These are phyloP conservation scores for Boletus subparvulus DNA, from an alignment of 768 basidiomycete species.

Conservation along the genomic window DNA sequence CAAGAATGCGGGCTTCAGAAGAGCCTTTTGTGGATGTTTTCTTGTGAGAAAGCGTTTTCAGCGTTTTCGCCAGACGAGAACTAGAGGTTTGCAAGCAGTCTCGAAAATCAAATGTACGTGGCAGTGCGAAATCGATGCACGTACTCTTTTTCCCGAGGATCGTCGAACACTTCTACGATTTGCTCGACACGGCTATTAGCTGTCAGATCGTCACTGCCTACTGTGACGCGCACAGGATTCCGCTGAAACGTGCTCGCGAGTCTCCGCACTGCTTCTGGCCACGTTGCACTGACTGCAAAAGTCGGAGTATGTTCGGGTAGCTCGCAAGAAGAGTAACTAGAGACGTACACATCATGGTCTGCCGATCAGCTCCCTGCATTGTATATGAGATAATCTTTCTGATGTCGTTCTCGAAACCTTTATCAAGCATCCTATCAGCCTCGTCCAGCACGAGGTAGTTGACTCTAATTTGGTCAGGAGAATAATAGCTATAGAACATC, in stretches of 20 bases:
- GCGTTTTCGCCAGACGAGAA: slow-evolving; percentile 55
- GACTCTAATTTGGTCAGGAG: slow-evolving; percentile 48
- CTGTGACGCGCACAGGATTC: slow-evolving; percentile 85
- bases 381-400: slow-evolving; percentile 80
- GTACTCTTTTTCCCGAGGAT: slow-evolving; percentile 83
- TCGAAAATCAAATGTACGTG: neutral
- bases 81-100: slow-evolving; percentile 34
- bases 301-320: neutral
- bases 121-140: slow-evolving; percentile 24
- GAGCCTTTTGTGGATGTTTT: slow-evolving; percentile 53
- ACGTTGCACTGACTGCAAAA: slow-evolving; percentile 87
- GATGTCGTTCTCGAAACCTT: slow-evolving; percentile 98
- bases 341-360: slow-evolving; percentile 91
- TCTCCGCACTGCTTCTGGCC: slow-evolving; percentile 92
- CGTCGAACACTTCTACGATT: slow-evolving; percentile 87
- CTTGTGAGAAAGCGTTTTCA: slow-evolving; percentile 57
- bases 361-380: slow-evolving; percentile 65
- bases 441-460: slow-evolving; percentile 94
- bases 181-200: slow-evolving; percentile 96
- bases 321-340: neutral
- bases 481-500: neutral
- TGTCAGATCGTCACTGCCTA: slow-evolving; percentile 92
- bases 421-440: slow-evolving; percentile 97
- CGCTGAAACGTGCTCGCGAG: slow-evolving; percentile 87
- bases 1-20: slow-evolving; percentile 68